These are phyloP conservation scores for Coelastrella sp. DNA, from an alignment of 139 green algal species.

Conservation along the genomic window DNA sequence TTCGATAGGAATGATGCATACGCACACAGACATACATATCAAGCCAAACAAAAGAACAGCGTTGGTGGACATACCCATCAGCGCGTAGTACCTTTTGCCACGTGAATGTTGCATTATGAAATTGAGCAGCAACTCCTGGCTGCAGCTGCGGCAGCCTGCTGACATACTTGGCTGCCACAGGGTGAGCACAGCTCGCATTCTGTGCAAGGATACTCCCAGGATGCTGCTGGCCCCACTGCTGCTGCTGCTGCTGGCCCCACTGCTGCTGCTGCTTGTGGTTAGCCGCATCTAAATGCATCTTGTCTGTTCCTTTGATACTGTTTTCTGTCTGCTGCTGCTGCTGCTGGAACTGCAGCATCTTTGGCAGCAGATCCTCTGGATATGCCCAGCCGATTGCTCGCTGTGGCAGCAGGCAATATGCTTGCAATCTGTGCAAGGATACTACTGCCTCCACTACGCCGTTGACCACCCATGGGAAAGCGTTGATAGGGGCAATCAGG, in stretches of 20 bases:
- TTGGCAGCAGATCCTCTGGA: neutral
- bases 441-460: constrained; percentile 85
- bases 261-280: neutral
- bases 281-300: no score
- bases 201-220: neutral
- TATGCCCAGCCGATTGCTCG: constrained; percentile 6
- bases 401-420: constrained; percentile 56
- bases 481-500: constrained; percentile 72
- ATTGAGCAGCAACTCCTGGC: constrained; percentile 27
- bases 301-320: no score
- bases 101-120: constrained; percentile 47
- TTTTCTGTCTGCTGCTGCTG: constrained; percentile 4
- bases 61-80: neutral
- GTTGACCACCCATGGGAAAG: constrained; percentile 92
- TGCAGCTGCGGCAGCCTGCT: neutral
- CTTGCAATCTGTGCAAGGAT: constrained; percentile 68
- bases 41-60: no score
- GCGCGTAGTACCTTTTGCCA: constrained; percentile 45
- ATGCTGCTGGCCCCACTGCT: neutral
- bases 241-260: neutral
- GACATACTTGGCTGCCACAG: no score
- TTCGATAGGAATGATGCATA: no score
- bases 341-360: neutral
- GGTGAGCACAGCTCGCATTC: neutral
- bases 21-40: no score